phyloP scores from a whole-genome alignment of 148 eudicot species.

The Spergularia bocconei region DNA sequence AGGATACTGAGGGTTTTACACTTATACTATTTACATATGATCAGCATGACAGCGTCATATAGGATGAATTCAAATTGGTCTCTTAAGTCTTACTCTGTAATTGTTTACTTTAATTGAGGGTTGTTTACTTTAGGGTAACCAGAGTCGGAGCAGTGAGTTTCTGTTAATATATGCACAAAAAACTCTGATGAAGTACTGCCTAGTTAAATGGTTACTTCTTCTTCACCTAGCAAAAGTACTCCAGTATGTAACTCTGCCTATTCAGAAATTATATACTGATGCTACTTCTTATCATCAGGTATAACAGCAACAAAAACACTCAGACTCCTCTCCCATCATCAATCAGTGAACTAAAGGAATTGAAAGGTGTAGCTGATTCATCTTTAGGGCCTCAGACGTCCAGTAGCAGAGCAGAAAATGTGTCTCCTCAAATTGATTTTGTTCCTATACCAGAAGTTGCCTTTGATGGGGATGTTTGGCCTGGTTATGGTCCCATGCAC shows the following conservation, averaged over 20 bases:
- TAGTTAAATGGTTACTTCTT: too few species aligned
- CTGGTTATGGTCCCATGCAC: conserved; percentile 22
- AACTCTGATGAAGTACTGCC: neutral
- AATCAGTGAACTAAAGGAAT: conserved; percentile 17
- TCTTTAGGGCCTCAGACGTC: conserved; percentile 15
- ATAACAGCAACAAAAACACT: conserved; percentile 33
- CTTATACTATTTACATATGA: too few species aligned
- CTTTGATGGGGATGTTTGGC: conserved; percentile 17
- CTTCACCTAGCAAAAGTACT: too few species aligned
- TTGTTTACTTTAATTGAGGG: too few species aligned
- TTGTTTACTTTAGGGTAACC: too few species aligned
- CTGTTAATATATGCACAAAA: too few species aligned
- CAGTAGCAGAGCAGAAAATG: conserved; percentile 13
- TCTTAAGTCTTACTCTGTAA: too few species aligned
- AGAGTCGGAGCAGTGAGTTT: too few species aligned
- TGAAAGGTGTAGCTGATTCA: conserved; percentile 17
- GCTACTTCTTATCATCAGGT: conserved; percentile 28
- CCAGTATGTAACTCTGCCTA: neutral
- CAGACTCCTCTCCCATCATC: conserved; percentile 19
- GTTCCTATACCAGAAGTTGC: conserved; percentile 16
- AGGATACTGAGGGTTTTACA: too few species aligned
- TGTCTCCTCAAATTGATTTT: conserved; percentile 25
- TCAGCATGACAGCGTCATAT: too few species aligned
- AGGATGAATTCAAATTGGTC: too few species aligned
- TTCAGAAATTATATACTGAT: neutral